phyloP scores from a whole-genome alignment of 257 asterid genomes.

The Nyctanthes arbortristis region DNA sequence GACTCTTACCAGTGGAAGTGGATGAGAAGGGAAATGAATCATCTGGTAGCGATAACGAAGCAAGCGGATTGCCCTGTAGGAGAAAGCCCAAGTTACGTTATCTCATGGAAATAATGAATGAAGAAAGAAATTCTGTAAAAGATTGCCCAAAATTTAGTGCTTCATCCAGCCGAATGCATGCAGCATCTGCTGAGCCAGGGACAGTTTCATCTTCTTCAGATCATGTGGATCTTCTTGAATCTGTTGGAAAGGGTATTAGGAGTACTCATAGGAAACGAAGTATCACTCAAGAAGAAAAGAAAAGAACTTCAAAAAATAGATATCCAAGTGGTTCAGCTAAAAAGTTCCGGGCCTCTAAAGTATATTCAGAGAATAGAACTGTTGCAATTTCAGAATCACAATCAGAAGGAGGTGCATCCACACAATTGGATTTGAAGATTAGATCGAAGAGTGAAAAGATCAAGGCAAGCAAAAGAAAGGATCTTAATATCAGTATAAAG shows the following conservation, averaged over 20 bases:
- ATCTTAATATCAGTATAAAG: conserved; percentile 31
- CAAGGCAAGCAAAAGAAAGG: conserved; percentile 36
- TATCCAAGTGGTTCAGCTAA: background rate
- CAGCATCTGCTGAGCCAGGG: background rate
- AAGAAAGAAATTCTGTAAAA: background rate
- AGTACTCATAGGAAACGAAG: background rate
- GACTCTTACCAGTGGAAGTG: background rate
- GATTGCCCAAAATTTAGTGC: background rate
- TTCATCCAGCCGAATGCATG: background rate
- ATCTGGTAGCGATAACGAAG: conserved; percentile 1
- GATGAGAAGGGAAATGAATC: background rate
- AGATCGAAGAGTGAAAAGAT: conserved; percentile 20
- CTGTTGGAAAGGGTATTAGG: background rate
- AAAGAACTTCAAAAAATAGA: background rate
- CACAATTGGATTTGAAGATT: conserved; percentile 18
- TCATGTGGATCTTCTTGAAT: background rate
- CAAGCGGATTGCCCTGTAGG: background rate
- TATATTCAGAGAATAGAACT: background rate
- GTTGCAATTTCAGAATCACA: conserved; percentile 37
- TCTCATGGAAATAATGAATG: background rate
- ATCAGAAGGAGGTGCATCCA: conserved; percentile 34
- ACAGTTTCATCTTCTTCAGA: background rate
- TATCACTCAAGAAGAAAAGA: background rate
- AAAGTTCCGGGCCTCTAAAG: background rate
- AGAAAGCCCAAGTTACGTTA: background rate